Base-by-base conservation (phyloP, 306 rosid species). In the Fragaria nilgerrensis region DNA sequence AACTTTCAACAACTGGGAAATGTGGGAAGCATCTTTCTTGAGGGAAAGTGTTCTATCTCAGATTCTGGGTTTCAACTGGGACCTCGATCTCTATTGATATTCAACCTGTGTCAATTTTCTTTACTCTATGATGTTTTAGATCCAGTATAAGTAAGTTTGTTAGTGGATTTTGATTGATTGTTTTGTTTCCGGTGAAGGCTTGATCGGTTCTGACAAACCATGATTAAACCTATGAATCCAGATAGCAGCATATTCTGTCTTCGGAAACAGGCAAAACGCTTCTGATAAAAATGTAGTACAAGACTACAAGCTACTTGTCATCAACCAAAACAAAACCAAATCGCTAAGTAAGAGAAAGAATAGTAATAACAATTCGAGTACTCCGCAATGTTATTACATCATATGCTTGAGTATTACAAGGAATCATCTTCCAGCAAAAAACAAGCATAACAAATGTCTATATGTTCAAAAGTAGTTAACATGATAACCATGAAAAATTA, bases 391-490 rank as follows among this genome's bases (percentile, higher is more conserved):
- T 62, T 62, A 62, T 62, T 29, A 75, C 78, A 75, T 29, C 49
- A 62, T 47, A 62, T 63, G 78, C 71, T 32, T 75, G 71, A 47
- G 7, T 27, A 16, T 71, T 2, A 32, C 7, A 47, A 9, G 63
- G 75, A 45, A 75, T 44, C 27, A 53, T 53, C 80, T 62, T 61
- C 78, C 70, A 75, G 15, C 59, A 19, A 74, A 43, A 15, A 50
- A 11, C 75, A 70, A 65, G 74, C 83, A 64, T 29, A 79, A 68
- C 36, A 70, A 75, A 62, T 48, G 70, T 63, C 16, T 59, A 68
- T 34, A 64, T 56, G 65, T n/a, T 75, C 59, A 44, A 20, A 66
- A 55, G 23, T 47, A 13, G 58, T 83, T 9, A 49, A 71, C 65
- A 36, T 43, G 67, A 75, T 16, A 12, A 27, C 5, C 56, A 81